These are phyloP conservation scores for Gastrolobium bilobum DNA, from an alignment of 306 rosid species.

Conservation along the genomic window DNA sequence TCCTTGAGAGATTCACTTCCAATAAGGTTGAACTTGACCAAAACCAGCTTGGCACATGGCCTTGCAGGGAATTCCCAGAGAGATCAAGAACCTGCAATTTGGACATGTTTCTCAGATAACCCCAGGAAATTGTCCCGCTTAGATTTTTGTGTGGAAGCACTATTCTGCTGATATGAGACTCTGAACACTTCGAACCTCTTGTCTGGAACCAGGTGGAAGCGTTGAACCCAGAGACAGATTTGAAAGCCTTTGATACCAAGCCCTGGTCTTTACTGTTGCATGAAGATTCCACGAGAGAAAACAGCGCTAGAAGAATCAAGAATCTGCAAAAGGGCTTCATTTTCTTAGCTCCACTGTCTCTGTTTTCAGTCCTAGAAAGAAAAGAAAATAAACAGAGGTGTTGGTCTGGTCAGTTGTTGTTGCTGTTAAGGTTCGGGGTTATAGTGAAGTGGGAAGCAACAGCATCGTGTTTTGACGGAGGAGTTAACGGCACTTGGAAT, in stretches of 20 bases:
- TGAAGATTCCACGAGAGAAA: slow-evolving; percentile 54
- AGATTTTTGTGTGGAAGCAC: slow-evolving; percentile 71
- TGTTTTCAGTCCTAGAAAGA: not conserved
- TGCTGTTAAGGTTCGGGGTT: slow-evolving; percentile 19
- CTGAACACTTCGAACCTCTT: slow-evolving; percentile 54
- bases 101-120: slow-evolving; percentile 64
- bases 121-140: slow-evolving; percentile 74
- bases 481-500: slow-evolving; percentile 22
- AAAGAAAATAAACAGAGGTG: slow-evolving; percentile 10
- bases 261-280: slow-evolving; percentile 65
- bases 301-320: slow-evolving; percentile 52
- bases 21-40: slow-evolving; percentile 59
- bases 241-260: slow-evolving; percentile 70
- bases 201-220: slow-evolving; percentile 55
- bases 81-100: slow-evolving; percentile 66
- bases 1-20: slow-evolving; percentile 65
- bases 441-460: slow-evolving; percentile 36
- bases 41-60: slow-evolving; percentile 71
- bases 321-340: slow-evolving; percentile 61
- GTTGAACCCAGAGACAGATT: slow-evolving; percentile 72
- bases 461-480: slow-evolving; percentile 47
- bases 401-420: not conserved
- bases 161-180: slow-evolving; percentile 54
- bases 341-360: not conserved
- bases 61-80: slow-evolving; percentile 71